Percentiles rank a stretch among this genome's conserved stretches.
These are phyloP conservation scores for Myxozyma neglecta DNA, from an alignment of 805 yeast genomes.

Conservation along the genomic window DNA sequence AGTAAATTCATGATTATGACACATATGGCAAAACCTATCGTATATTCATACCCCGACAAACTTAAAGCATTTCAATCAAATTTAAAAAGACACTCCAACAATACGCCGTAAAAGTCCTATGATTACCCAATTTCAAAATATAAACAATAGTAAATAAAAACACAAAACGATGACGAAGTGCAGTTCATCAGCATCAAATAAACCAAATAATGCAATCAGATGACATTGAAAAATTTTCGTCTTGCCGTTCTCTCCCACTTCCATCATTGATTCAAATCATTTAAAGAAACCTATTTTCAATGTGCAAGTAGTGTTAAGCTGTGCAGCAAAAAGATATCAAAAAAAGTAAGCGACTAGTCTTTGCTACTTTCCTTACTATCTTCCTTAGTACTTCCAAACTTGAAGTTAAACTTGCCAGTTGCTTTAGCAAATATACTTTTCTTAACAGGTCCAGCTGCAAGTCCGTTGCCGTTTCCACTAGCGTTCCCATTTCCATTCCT, in stretches of 20 bases:
- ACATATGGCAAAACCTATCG: background rate
- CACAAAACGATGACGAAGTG: background rate
- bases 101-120: conserved; percentile 8
- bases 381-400: conserved; percentile 4
- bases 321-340: background rate
- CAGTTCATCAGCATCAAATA: too few species aligned
- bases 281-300: too few species aligned
- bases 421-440: conserved; percentile 18
- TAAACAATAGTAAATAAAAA: background rate
- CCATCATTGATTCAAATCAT: too few species aligned
- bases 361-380: background rate
- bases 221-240: too few species aligned
- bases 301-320: too few species aligned
- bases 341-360: background rate
- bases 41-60: background rate
- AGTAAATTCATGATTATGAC: background rate
- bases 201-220: too few species aligned
- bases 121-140: background rate
- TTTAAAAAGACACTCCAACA: background rate
- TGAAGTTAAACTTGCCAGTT: conserved; percentile 12
- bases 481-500: background rate
- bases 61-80: background rate
- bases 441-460: background rate
- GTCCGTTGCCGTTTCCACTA: background rate
- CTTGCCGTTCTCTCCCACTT: too few species aligned